These are phyloP conservation scores for Boletus huronensis DNA, from an alignment of 768 basidiomycete genomes.

Conservation along the genomic window DNA sequence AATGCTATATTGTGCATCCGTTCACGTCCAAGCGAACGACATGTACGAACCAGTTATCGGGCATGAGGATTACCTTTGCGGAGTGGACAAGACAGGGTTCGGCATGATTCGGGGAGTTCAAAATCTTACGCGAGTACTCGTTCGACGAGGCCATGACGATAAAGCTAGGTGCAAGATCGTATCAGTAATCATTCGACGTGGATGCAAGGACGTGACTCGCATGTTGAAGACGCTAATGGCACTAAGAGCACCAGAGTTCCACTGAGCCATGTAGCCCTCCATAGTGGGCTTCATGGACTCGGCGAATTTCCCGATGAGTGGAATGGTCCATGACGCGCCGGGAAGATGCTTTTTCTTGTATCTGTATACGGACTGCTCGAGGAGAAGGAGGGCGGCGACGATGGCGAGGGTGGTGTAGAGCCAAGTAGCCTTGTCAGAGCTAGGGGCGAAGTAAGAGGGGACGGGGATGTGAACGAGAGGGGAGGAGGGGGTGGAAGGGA, in stretches of 20 bases:
- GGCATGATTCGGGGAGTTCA: constrained; percentile 89
- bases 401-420: constrained; percentile 68
- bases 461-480: constrained; percentile 43
- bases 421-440: constrained; percentile 40
- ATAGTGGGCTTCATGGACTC: constrained; percentile 90
- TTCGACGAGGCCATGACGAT: constrained; percentile 98
- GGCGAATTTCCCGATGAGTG: constrained; percentile 94
- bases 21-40: neutral
- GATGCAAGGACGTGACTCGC: constrained; percentile 41
- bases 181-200: constrained; percentile 1
- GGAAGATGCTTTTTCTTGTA: constrained; percentile 87
- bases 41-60: constrained; percentile 76
- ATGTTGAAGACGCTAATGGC: constrained; percentile 97
- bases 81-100: constrained; percentile 94
- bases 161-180: constrained; percentile 57
- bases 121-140: constrained; percentile 88
- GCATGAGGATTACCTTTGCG: constrained; percentile 79
- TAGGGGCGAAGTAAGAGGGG: constrained; percentile 42
- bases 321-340: constrained; percentile 89
- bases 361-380: constrained; percentile 88
- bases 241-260: constrained; percentile 85
- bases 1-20: neutral
- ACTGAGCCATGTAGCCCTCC: constrained; percentile 89
- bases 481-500: constrained; percentile 43
- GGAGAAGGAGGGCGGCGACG: constrained; percentile 67